Evolutionary conservation across 1,139 yeast species (phyloP).

Genomic region (Casaregolazyma lundiana): DNA sequence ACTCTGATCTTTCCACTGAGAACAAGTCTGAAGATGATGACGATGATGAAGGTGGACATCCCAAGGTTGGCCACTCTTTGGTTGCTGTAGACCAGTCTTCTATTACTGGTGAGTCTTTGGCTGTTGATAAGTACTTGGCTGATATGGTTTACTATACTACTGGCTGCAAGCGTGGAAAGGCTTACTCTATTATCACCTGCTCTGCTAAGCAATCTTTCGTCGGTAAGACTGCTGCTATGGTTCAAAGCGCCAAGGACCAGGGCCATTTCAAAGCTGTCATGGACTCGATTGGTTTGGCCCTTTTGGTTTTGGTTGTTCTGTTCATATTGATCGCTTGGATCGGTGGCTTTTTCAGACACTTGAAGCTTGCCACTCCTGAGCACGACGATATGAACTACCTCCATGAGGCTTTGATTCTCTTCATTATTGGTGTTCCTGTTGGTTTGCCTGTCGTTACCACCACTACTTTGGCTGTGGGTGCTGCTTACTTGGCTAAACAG

Average conservation of each 20-base stretch:
- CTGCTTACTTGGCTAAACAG: constrained; percentile 89
- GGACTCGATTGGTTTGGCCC: constrained; percentile 75
- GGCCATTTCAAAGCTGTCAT: constrained; percentile 81
- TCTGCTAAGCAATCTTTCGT: constrained; percentile 69
- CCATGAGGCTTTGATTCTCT: constrained; percentile 78
- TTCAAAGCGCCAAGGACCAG: constrained; percentile 67
- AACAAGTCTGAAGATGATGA: constrained; percentile 80
- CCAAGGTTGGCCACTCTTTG: constrained; percentile 41
- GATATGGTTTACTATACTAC: constrained; percentile 71
- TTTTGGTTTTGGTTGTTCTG: constrained; percentile 64
- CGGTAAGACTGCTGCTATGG: constrained; percentile 76
- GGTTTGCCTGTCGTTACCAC: constrained; percentile 95
- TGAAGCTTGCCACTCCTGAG: constrained; percentile 54
- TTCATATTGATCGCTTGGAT: constrained; percentile 70
- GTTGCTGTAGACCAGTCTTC: constrained; percentile 75
- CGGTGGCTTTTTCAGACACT: constrained; percentile 76
- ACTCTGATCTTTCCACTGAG: constrained; percentile 46
- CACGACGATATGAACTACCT: constrained; percentile 42
- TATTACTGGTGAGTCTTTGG: constrained; percentile 76
- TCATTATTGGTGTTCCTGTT: constrained; percentile 93
- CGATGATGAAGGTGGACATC: constrained; percentile 42
- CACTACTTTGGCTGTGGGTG: constrained; percentile 96
- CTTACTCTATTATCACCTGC: constrained; percentile 67
- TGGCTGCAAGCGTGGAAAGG: constrained; percentile 77
- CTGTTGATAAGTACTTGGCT: constrained; percentile 69